These are phyloP conservation scores for Claviceps paspali DNA, from an alignment of 2,329 filamentous ascomycete genomes.

Conservation along the genomic window DNA sequence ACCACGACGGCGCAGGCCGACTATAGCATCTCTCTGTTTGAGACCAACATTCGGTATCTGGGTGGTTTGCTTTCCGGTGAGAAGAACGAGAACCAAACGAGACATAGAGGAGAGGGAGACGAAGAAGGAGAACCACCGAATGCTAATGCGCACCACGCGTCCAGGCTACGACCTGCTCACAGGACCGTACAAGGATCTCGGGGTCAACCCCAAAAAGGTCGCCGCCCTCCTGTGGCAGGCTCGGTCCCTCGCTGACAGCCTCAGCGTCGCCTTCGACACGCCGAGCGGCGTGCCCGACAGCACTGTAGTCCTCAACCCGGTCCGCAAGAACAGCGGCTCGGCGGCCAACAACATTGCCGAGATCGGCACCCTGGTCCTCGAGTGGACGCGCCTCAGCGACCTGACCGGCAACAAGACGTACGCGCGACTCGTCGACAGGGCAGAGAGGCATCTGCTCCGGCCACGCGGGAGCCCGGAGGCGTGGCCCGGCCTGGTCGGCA, in stretches of 20 bases:
- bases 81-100: not conserved
- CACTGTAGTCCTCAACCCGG: slow-evolving; percentile 42
- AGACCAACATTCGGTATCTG: slow-evolving; percentile 81
- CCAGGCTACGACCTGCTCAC: slow-evolving; percentile 55
- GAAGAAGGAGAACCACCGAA: not conserved
- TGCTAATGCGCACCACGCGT: not conserved
- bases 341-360: slow-evolving; percentile 58
- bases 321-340: slow-evolving; percentile 30
- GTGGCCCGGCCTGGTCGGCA: slow-evolving; percentile 63
- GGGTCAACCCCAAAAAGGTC: slow-evolving; percentile 29
- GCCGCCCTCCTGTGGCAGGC: slow-evolving; percentile 52
- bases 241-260: slow-evolving; percentile 49
- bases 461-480: slow-evolving; percentile 47
- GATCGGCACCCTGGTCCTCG: slow-evolving; percentile 62
- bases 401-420: slow-evolving; percentile 55
- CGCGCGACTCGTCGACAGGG: slow-evolving; percentile 48
- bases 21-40: slow-evolving; percentile 59
- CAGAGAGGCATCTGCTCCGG: slow-evolving; percentile 52
- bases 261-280: slow-evolving; percentile 68
- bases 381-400: slow-evolving; percentile 72
- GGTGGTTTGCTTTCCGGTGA: slow-evolving; percentile 62
- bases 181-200: slow-evolving; percentile 43
- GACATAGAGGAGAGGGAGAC: not conserved
- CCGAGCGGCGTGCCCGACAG: slow-evolving; percentile 61
- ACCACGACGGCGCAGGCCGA: slow-evolving; percentile 30